phyloP scores from a whole-genome alignment of 768 basidiomycete genomes.

The Phaffia tasmanica region DNA sequence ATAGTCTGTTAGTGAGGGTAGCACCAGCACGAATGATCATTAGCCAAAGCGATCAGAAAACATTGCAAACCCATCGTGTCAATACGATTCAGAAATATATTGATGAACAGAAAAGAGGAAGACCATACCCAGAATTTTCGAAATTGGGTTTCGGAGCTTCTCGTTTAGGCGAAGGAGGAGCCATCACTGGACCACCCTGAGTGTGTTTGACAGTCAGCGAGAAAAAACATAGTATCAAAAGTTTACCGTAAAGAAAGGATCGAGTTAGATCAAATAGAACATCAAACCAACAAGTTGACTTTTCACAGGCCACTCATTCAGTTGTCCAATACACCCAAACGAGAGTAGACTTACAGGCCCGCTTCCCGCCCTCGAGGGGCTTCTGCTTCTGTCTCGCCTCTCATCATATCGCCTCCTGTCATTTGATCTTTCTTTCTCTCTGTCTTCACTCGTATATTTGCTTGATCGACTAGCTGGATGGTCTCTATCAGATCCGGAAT shows the following conservation, averaged over 20 bases:
- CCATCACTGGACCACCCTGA: slow-evolving; percentile 37
- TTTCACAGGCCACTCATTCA: slow-evolving; percentile 6
- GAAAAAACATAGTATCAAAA: slow-evolving; percentile 45
- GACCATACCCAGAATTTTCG: slow-evolving; percentile 53
- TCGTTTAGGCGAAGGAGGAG: slow-evolving; percentile 18
- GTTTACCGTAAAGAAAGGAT: slow-evolving; percentile 33
- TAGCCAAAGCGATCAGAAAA: neutral
- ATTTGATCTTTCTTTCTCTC: slow-evolving; percentile 29
- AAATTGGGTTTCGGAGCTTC: slow-evolving; percentile 79
- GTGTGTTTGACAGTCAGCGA: slow-evolving; percentile 29
- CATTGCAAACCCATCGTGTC: neutral
- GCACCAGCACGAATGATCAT: neutral
- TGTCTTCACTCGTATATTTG: slow-evolving; percentile 33
- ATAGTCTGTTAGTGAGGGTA: slow-evolving; percentile 38
- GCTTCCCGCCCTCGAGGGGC: neutral
- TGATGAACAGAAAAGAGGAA: neutral
- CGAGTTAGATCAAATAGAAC: slow-evolving; percentile 14
- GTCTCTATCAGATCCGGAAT: too few species aligned
- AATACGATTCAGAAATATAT: neutral
- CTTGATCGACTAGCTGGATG: too few species aligned
- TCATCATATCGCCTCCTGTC: slow-evolving; percentile 25
- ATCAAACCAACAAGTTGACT: neutral
- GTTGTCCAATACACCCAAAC: slow-evolving; percentile 13
- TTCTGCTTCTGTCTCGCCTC: slow-evolving; percentile 22
- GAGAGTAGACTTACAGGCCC: slow-evolving; percentile 1